These are phyloP conservation scores for Lasiosphaeria miniovina DNA, from an alignment of 495 filamentous ascomycete genomes.

Conservation along the genomic window DNA sequence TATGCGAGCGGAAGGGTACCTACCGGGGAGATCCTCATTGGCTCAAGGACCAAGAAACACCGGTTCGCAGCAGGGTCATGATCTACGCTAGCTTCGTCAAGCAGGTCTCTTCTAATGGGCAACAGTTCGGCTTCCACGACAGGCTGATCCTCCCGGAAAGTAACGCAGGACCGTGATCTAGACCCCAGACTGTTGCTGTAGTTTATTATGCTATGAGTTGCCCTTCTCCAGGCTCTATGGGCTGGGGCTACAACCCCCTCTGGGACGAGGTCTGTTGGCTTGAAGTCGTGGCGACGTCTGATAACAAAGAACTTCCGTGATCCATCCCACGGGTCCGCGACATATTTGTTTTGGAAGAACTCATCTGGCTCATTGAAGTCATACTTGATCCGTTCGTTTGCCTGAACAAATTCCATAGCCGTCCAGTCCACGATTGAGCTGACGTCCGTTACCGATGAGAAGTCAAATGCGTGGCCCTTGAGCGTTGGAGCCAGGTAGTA, in stretches of 20 bases:
- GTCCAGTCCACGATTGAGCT: conserved; percentile 64
- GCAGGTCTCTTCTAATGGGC: conserved; percentile 72
- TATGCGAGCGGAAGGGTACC: conserved; percentile 27
- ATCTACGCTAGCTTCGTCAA: conserved; percentile 55
- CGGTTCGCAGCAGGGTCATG: conserved; percentile 33
- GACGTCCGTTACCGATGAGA: conserved; percentile 16
- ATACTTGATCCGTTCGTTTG: conserved; percentile 52
- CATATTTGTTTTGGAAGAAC: conserved; percentile 60
- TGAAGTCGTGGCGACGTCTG: conserved; percentile 43
- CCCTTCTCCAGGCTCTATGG: conserved; percentile 23
- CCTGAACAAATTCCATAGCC: conserved; percentile 49
- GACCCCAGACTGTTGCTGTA: conserved; percentile 45
- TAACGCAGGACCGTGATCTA: conserved; percentile 23
- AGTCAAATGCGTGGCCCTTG: conserved; percentile 28
- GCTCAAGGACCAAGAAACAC: conserved; percentile 50
- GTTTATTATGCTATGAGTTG: conserved; percentile 38
- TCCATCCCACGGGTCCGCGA: conserved; percentile 75
- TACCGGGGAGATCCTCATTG: conserved; percentile 70
- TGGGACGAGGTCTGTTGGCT: conserved; percentile 39
- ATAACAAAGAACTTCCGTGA: conserved; percentile 57
- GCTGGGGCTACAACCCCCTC: conserved; percentile 30
- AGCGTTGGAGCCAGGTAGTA: conserved; percentile 81
- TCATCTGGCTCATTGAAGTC: conserved; percentile 47
- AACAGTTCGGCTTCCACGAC: conserved; percentile 74
- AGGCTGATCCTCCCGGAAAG: conserved; percentile 62